A percentile compares a stretch with the other conserved stretches of the same genome.
Evolutionary conservation across 331 rosid species (phyloP).

Genomic region (Telfairia occidentalis): DNA sequence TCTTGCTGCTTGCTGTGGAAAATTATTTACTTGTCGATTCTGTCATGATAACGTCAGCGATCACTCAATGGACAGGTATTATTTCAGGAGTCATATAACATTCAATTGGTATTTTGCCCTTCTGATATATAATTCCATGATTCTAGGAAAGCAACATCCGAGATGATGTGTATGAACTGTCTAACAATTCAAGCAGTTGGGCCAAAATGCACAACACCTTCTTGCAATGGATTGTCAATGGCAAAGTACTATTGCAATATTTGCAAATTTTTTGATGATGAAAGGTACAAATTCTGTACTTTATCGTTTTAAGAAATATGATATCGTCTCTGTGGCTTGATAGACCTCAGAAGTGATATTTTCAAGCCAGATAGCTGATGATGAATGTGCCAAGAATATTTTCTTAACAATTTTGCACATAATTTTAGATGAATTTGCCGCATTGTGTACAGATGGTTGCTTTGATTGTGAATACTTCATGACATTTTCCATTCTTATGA

Average conservation of each 20-base stretch:
- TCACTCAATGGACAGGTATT: conserved; percentile 98
- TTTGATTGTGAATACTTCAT: not conserved
- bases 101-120: conserved; percentile 7
- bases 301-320: not conserved
- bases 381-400: not conserved
- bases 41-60: conserved; percentile 98
- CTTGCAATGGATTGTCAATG: conserved; percentile 77
- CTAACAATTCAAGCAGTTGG: conserved; percentile 75
- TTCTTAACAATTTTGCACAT: not conserved
- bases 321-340: not conserved
- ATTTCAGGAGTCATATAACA: conserved; percentile 5
- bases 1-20: conserved; percentile 92
- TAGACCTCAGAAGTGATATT: not conserved
- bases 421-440: not conserved
- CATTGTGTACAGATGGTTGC: not conserved
- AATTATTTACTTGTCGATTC: conserved; percentile 86
- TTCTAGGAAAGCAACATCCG: conserved; percentile 76
- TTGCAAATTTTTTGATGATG: conserved; percentile 94
- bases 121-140: conserved; percentile 26
- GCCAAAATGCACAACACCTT: conserved; percentile 64
- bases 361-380: not conserved
- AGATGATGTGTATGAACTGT: conserved; percentile 96
- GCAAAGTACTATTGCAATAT: conserved; percentile 82
- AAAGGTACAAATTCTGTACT: conserved; percentile 40
- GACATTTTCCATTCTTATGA: not conserved